These are phyloP conservation scores for Microbotryum silenes-acaulis DNA, from an alignment of 1,284 basidiomycete species.

Conservation along the genomic window DNA sequence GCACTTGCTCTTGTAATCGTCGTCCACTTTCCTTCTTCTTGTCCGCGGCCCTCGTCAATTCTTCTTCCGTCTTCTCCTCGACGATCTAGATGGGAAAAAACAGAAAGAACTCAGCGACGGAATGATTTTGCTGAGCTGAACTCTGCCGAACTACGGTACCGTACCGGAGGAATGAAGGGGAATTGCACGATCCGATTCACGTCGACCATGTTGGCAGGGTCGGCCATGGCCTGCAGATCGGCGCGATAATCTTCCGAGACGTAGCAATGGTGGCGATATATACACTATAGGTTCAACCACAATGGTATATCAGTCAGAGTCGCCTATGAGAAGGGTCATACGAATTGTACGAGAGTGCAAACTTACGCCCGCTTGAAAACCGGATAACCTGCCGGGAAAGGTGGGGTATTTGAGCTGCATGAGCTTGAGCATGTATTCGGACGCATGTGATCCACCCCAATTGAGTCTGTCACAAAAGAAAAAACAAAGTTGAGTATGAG, in stretches of 20 bases:
- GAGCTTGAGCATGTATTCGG: constrained; percentile 84
- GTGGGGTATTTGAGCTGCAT: constrained; percentile 92
- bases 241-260: constrained; percentile 68
- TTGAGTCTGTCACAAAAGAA: constrained; percentile 56
- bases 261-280: constrained; percentile 80
- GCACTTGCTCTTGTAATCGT: constrained; percentile 86
- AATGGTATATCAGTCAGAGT: constrained; percentile 37
- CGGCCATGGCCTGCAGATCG: constrained; percentile 57
- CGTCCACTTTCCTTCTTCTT: constrained; percentile 74
- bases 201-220: constrained; percentile 58
- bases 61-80: constrained; percentile 87
- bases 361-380: constrained; percentile 48
- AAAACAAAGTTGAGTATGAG: too few species aligned
- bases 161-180: constrained; percentile 59
- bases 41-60: constrained; percentile 67
- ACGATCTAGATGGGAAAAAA: constrained; percentile 42
- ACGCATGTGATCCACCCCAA: constrained; percentile 84
- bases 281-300: constrained; percentile 55
- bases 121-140: too few species aligned
- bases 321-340: neutral
- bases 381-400: constrained; percentile 56
- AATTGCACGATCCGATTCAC: constrained; percentile 73
- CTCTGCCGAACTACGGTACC: constrained; percentile 35
- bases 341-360: neutral
- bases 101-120: too few species aligned